A percentile compares a stretch with the other conserved stretches of the same genome.
Evolutionary conservation across 805 yeast species (phyloP).

Genomic region (Maudiozyma turicensis): DNA sequence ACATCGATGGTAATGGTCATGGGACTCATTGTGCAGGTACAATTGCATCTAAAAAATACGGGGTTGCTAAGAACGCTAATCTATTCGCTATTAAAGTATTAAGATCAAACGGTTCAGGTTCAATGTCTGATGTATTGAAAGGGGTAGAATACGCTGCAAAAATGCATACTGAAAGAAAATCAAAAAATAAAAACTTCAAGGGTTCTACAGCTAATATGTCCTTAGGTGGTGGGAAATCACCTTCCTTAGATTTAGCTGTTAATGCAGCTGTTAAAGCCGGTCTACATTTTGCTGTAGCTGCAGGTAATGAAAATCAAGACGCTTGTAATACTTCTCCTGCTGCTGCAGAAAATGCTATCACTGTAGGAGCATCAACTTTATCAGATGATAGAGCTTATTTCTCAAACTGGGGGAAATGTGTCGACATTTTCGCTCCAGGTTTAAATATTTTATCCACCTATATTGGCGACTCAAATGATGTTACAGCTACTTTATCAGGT

Average conservation of each 20-base stretch:
- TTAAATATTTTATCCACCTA: slow-evolving; percentile 77
- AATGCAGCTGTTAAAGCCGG: slow-evolving; percentile 86
- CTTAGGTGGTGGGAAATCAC: slow-evolving; percentile 86
- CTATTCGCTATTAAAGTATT: slow-evolving; percentile 78
- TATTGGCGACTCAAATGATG: slow-evolving; percentile 56
- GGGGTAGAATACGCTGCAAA: slow-evolving; percentile 82
- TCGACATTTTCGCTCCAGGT: slow-evolving; percentile 96
- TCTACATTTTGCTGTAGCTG: slow-evolving; percentile 88
- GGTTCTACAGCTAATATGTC: slow-evolving; percentile 92
- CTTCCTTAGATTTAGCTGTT: slow-evolving; percentile 78
- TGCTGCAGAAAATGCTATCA: slow-evolving; percentile 69
- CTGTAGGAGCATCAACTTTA: slow-evolving; percentile 91
- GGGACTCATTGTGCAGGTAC: slow-evolving; percentile 98
- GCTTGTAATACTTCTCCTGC: slow-evolving; percentile 94
- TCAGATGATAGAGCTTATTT: slow-evolving; percentile 88
- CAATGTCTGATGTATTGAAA: slow-evolving; percentile 74
- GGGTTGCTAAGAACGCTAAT: slow-evolving; percentile 75
- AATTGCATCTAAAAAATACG: slow-evolving; percentile 68
- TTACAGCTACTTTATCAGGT: slow-evolving; percentile 82
- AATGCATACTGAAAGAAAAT: slow-evolving; percentile 43
- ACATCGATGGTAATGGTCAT: slow-evolving; percentile 81
- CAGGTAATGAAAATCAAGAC: slow-evolving; percentile 89
- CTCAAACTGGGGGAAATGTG: slow-evolving; percentile 93
- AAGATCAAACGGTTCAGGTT: slow-evolving; percentile 73
- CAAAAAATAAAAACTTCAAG: slow-evolving; percentile 41